Base-by-base conservation (phyloP, 1,284 basidiomycete genomes). In the Puccinia coronata region DNA sequence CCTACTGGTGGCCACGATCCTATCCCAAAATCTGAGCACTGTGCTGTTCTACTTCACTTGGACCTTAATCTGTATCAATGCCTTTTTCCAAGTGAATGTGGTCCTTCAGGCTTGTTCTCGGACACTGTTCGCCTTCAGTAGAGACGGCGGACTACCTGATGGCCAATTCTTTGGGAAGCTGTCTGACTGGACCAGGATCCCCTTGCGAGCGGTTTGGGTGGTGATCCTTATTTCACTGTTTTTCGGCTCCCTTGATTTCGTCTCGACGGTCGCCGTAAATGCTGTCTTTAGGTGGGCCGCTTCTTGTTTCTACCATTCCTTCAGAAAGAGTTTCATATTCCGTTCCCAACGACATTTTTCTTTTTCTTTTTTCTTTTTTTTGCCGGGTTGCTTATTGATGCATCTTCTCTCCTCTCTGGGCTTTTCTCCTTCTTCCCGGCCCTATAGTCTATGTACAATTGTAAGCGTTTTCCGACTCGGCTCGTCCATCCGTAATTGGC, bases 101-200 rank as follows among this genome's bases (percentile, higher is more conserved):
- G 89, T 92, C 31, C 88, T 94, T 4, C 95, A 97, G 86, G 95
- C 95, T 14, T 91, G 91, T 80, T 93, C 93, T 6, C 90, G 95
- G 71, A 92, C 93, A 0, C 88, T 96, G 59, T 96, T 94, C 84
- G 95, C 95, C 5, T 94, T 98, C 87, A 92, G 92, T 84, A 92
- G 94, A 82, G 94, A 95, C 85, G 84, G 83, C 88, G 92, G 91
- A 61, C 89, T 95, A 59, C 94, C 94, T 4, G 95, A 96, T 85
- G 85, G 89, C 25, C 92, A 92, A 11, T 91, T 90, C 87, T 94
- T 97, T 83, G 92, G 92, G 34, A 87, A 90, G 82, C 89, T 93
- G 53, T 70, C 83, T 0, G 31, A 72, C 28, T 71, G 65, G 83
- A 92, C 90, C 84, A 86, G 90, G 83, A 95, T 94, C 0, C 95